Evolutionary conservation across 2,329 filamentous ascomycete genomes (phyloP).

Genomic region (Penicillium glabrum): DNA sequence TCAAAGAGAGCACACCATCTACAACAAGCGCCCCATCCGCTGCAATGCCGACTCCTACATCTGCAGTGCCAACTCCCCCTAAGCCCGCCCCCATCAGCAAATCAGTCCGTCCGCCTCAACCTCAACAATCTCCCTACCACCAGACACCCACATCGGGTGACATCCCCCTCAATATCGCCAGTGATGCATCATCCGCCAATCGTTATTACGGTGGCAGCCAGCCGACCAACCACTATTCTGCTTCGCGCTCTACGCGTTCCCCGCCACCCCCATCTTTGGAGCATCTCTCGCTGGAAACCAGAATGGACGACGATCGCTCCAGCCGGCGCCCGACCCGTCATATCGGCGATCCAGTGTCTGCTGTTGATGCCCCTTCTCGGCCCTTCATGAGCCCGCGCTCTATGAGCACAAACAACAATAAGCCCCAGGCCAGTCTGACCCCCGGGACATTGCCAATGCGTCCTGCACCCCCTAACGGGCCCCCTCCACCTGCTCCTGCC

Average conservation of each 20-base stretch:
- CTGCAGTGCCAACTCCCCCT: conserved; percentile 20
- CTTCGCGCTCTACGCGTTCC: conserved; percentile 27
- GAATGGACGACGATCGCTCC: conserved; percentile 31
- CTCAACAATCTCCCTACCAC: conserved; percentile 18
- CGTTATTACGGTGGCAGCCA: conserved; percentile 19
- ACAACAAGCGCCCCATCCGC: conserved; percentile 49
- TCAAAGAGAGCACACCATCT: conserved; percentile 51
- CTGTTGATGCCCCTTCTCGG: conserved; percentile 38
- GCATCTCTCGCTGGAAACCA: conserved; percentile 45
- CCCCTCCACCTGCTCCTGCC: conserved; percentile 58
- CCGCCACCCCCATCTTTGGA: conserved; percentile 43
- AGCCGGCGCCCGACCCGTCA: conserved; percentile 30
- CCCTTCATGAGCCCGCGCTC: conserved; percentile 41
- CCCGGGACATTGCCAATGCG: conserved; percentile 67
- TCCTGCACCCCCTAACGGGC: conserved; percentile 59
- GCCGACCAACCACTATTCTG: conserved; percentile 23
- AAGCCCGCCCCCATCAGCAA: conserved; percentile 36
- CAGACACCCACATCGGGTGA: conserved; percentile 53
- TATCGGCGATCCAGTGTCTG: conserved; percentile 37
- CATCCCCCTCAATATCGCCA: conserved; percentile 59
- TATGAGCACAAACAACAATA: conserved; percentile 38
- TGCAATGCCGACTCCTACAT: conserved; percentile 38
- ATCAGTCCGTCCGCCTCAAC: conserved; percentile 19
- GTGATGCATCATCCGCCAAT: conserved; percentile 31
- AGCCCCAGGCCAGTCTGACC: conserved; percentile 35